These are phyloP conservation scores for Cercospora canescens DNA, from an alignment of 2,329 filamentous ascomycete genomes.

Conservation along the genomic window DNA sequence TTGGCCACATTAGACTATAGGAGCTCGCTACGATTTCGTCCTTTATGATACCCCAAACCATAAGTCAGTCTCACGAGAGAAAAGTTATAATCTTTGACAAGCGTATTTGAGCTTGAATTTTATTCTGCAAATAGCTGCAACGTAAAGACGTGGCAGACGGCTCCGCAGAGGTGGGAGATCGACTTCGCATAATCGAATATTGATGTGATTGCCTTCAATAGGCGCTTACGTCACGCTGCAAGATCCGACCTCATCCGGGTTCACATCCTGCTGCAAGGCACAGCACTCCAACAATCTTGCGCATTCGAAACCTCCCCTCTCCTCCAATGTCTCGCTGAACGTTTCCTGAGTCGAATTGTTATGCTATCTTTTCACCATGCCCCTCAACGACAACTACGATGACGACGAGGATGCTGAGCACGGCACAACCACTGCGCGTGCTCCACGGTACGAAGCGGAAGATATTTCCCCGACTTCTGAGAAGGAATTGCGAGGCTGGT, in stretches of 20 bases:
- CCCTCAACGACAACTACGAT: not conserved
- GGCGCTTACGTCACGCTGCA: not conserved
- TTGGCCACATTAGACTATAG: not conserved
- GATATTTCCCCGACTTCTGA: slow-evolving; percentile 29
- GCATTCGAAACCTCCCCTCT: not conserved
- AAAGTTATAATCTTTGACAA: too few relatives aligned
- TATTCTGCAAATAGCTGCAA: not conserved
- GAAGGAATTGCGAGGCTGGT: slow-evolving; percentile 32
- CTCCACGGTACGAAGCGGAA: slow-evolving; percentile 30
- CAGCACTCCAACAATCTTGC: not conserved
- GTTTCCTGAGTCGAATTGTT: not conserved
- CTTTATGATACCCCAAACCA: not conserved
- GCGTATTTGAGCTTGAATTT: too few relatives aligned
- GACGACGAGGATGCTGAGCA: not conserved
- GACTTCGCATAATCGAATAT: not conserved
- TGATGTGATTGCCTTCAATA: not conserved
- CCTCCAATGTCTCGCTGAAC: not conserved
- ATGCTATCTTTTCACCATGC: not conserved
- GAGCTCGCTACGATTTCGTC: not conserved
- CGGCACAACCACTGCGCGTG: slow-evolving; percentile 4
- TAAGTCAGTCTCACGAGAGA: not conserved
- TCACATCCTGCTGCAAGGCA: not conserved
- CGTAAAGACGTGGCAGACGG: not conserved
- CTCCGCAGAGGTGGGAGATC: not conserved
- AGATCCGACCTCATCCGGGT: not conserved